Evolutionary conservation across 2,329 filamentous ascomycete species (phyloP), one percentile per base, ranked within the genome.

Genomic region (Colletotrichum graminicola): DNA sequence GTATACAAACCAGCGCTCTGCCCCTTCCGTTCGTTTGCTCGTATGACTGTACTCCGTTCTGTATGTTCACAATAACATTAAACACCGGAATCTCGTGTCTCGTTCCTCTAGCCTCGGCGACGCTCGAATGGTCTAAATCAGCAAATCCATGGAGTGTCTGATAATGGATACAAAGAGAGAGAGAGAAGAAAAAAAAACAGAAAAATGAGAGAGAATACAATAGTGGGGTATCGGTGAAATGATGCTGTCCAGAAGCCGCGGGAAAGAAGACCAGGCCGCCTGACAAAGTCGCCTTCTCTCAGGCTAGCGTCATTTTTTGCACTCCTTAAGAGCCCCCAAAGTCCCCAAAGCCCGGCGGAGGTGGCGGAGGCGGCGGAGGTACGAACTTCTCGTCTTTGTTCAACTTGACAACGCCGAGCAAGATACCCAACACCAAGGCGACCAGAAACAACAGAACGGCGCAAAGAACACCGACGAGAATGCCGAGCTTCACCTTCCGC

Each of bases 381-480:
- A 29, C 4, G 29, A 39, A 54, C 61, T 49, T 66, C n/a, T 72
- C 56, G 39, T 65, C 54, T 32, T 64, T 61, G 39, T 63, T 52
- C 16, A 66, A 34, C 57, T 71, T 73, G 23, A 73, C 47, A 8
- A 74, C 61, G 55, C 71, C 73, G 5, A 74, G 45, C 29, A 64
- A 45, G 3, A 74, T 55, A n/a, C 73, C 73, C 43, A 74, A 61
- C 26, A 72, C 63, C 52, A 74, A 21, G 5, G 62, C 69, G n/a
- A 74, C 55, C 26, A 74, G 66, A 41, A 74, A 62, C 59, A 74
- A 21, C 32, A 74, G 21, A 8, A 70, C 65, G 34, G 66, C 51
- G 52, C 73, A 71, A 21, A 71, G 66, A 10, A 66, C 41, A 12
- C 54, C 55, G 8, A 63, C 69, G 12, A 66, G 60, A 12, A 66